Evolutionary conservation across 768 basidiomycete genomes (phyloP).

Genomic region (Podaxis sp.): DNA sequence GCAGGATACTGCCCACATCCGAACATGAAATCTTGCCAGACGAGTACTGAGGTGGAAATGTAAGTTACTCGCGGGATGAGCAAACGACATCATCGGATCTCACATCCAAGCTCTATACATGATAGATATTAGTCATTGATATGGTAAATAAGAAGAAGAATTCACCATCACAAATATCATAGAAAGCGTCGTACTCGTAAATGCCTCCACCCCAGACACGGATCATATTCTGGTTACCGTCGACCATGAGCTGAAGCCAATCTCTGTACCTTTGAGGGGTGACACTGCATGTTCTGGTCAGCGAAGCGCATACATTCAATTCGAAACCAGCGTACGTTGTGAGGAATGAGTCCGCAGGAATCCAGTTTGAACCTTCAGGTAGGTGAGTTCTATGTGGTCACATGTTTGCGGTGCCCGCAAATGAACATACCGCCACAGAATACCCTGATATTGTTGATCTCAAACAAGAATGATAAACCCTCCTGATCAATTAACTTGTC

Average conservation of each 20-base stretch:
- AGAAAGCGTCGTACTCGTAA: conserved; percentile 82
- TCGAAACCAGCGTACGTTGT: conserved; percentile 55
- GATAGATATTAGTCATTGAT: background rate
- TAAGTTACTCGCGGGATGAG: background rate
- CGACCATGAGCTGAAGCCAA: conserved; percentile 83
- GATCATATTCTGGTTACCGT: conserved; percentile 92
- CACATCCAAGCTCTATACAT: conserved; percentile 64
- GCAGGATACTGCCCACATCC: conserved; percentile 95
- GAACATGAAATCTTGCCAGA: conserved; percentile 99
- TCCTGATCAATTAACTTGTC: conserved; percentile 74
- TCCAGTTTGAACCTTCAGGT: conserved; percentile 80
- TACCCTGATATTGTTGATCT: conserved; percentile 84
- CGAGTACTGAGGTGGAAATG: conserved; percentile 57
- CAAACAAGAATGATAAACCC: conserved; percentile 86
- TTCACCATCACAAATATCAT: conserved; percentile 78
- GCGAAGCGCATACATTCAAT: background rate
- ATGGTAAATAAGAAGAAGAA: background rate
- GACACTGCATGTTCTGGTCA: conserved; percentile 29
- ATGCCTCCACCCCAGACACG: conserved; percentile 95
- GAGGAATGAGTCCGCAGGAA: conserved; percentile 89
- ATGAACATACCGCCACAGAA: conserved; percentile 74
- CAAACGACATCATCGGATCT: conserved; percentile 20
- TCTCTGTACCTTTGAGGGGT: conserved; percentile 60
- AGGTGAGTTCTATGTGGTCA: background rate
- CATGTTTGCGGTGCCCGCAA: background rate